Evolutionary conservation across 1,139 yeast genomes (phyloP).

Genomic region (Hyphopichia buzzinii): DNA sequence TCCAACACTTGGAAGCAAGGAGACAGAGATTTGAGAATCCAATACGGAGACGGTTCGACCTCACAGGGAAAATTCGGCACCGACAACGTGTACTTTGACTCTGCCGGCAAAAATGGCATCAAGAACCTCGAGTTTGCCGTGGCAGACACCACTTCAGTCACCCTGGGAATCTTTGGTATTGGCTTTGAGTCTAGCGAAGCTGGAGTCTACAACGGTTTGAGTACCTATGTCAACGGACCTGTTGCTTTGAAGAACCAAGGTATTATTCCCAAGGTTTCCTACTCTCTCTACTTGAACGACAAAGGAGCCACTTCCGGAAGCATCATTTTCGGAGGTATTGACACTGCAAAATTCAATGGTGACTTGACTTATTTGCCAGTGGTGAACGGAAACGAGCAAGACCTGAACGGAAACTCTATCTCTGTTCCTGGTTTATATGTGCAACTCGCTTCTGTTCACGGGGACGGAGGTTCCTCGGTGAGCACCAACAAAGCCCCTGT

Average conservation of each 20-base stretch:
- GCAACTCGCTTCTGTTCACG: too few relatives aligned
- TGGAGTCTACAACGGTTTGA: slow-evolving; percentile 10
- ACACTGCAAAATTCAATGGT: slow-evolving; percentile 24
- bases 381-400: not conserved
- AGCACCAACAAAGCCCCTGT: slow-evolving; percentile 17
- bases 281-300: slow-evolving; percentile 20
- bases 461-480: slow-evolving; percentile 3
- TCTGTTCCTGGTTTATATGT: slow-evolving; percentile 1
- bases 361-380: slow-evolving; percentile 8
- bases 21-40: slow-evolving; percentile 4
- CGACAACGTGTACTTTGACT: not conserved
- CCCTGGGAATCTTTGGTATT: not conserved
- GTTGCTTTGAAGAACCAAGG: slow-evolving; percentile 20
- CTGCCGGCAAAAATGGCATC: not conserved
- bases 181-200: slow-evolving; percentile 4
- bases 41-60: slow-evolving; percentile 10
- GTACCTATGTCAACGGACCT: slow-evolving; percentile 17
- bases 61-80: not conserved
- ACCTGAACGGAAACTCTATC: too few relatives aligned
- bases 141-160: slow-evolving; percentile 21
- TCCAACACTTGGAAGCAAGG: slow-evolving; percentile 8
- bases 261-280: slow-evolving; percentile 15
- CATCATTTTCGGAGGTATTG: slow-evolving; percentile 30
- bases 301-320: slow-evolving; percentile 15
- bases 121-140: slow-evolving; percentile 41